phyloP scores from a whole-genome alignment of 257 asterid genomes.

The Oldenlandia corymbosa region DNA sequence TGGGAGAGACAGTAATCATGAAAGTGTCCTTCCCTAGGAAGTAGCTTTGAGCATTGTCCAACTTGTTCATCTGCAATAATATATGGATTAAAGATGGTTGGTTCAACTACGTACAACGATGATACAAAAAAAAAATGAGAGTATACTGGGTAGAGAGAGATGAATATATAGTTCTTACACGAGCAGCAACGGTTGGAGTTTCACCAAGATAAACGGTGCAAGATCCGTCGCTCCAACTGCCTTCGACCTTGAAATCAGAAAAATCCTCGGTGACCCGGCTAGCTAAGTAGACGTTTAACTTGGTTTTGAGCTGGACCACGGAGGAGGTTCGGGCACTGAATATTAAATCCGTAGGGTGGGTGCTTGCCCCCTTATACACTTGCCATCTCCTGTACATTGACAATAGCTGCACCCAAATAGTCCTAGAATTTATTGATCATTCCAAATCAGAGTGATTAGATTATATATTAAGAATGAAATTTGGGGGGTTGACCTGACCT shows the following conservation, averaged over 20 bases:
- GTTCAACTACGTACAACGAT: too few relatives aligned
- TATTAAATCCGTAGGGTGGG: constrained; percentile 10
- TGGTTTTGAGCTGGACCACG: constrained; percentile 9
- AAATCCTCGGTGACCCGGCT: constrained; percentile 23
- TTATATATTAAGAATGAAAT: too few relatives aligned
- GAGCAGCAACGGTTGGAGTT: constrained; percentile 32
- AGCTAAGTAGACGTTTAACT: constrained; percentile 10
- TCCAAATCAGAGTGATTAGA: too few relatives aligned
- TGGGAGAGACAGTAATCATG: constrained; percentile 24
- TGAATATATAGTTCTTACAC: too few relatives aligned
- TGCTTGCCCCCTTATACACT: constrained; percentile 21
- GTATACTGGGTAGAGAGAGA: too few relatives aligned
- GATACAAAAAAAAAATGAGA: too few relatives aligned
- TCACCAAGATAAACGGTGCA: constrained; percentile 31
- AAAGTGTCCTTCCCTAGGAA: constrained; percentile 20
- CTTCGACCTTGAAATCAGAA: constrained; percentile 34
- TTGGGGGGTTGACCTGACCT: constrained; percentile 10
- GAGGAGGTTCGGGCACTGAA: constrained; percentile 19
- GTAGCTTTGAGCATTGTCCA: constrained; percentile 10
- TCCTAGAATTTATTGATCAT: too few relatives aligned
- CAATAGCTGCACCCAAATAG: too few relatives aligned
- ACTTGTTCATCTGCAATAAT: constrained; percentile 20
- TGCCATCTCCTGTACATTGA: too few relatives aligned
- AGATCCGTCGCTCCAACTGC: constrained; percentile 26
- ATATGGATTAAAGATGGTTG: background rate